phyloP scores from a whole-genome alignment of 1,284 basidiomycete genomes.

The Pseudozyma flocculosa region DNA sequence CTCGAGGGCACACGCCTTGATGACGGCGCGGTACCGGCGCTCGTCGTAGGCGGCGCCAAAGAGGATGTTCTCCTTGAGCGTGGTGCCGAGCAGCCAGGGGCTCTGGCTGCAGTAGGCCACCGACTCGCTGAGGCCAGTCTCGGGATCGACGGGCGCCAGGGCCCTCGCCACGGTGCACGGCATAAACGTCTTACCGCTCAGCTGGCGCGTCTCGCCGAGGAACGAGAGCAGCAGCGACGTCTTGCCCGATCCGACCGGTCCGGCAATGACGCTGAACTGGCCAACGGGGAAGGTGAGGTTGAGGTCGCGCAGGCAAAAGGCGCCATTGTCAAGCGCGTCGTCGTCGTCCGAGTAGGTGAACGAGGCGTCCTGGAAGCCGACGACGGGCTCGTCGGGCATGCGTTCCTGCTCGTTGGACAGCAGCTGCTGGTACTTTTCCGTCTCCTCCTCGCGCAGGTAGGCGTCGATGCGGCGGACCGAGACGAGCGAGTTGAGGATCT shows the following conservation, averaged over 20 bases:
- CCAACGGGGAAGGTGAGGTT: constrained; percentile 66
- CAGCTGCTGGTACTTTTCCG: constrained; percentile 63
- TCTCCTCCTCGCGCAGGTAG: constrained; percentile 64
- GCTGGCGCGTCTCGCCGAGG: constrained; percentile 65
- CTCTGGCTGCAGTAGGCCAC: constrained; percentile 93
- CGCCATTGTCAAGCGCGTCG: constrained; percentile 26
- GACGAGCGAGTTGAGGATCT: constrained; percentile 58
- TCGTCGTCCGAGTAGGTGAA: constrained; percentile 58
- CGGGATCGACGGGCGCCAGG: constrained; percentile 57
- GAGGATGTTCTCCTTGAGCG: constrained; percentile 89
- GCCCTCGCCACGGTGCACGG: constrained; percentile 61
- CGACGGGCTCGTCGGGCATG: constrained; percentile 36
- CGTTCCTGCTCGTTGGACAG: constrained; percentile 27
- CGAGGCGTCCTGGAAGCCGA: constrained; percentile 63
- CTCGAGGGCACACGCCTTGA: constrained; percentile 77
- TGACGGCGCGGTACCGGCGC: constrained; percentile 73
- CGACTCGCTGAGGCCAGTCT: constrained; percentile 68
- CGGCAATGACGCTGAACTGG: constrained; percentile 67
- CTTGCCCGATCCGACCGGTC: constrained; percentile 65
- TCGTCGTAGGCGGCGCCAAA: constrained; percentile 81
- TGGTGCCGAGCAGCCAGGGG: constrained; percentile 87
- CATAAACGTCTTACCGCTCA: constrained; percentile 63
- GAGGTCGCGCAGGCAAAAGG: constrained; percentile 62
- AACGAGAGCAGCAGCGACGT: constrained; percentile 63
- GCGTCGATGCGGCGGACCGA: constrained; percentile 58